Evolutionary conservation across 768 basidiomycete species (phyloP).

Genomic region (Tephrocybe sp.): DNA sequence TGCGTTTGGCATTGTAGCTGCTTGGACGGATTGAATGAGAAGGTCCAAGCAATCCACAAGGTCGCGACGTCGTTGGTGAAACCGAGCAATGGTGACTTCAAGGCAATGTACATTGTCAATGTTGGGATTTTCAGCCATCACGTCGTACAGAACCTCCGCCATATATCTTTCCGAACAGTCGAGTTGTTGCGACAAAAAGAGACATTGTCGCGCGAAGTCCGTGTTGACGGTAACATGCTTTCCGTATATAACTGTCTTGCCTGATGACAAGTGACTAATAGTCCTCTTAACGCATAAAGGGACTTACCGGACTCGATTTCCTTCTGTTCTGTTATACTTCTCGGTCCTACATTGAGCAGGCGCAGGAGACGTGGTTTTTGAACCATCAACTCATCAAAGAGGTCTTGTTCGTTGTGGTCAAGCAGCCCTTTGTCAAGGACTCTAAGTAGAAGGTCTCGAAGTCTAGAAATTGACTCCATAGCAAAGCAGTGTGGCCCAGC

Average conservation of each 20-base stretch:
- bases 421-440: conserved; percentile 44
- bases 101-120: conserved; percentile 54
- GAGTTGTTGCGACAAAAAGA: conserved; percentile 81
- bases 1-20: conserved; percentile 42
- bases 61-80: conserved; percentile 68
- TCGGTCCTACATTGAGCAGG: conserved; percentile 65
- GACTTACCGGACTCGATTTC: conserved; percentile 69
- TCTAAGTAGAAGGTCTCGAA: conserved; percentile 52
- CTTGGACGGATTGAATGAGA: conserved; percentile 64
- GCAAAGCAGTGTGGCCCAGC: neutral
- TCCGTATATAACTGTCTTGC: conserved; percentile 64
- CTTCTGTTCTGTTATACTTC: conserved; percentile 62
- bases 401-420: conserved; percentile 64
- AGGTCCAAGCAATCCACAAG: conserved; percentile 70
- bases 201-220: conserved; percentile 75
- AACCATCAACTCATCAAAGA: conserved; percentile 73
- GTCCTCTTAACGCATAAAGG: neutral
- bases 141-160: conserved; percentile 64
- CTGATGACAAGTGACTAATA: conserved; percentile 35
- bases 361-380: conserved; percentile 63
- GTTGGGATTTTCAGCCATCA: conserved; percentile 68
- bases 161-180: conserved; percentile 81
- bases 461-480: conserved; percentile 63
- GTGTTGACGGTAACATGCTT: conserved; percentile 71
- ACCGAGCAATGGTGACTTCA: conserved; percentile 66